phyloP scores from a whole-genome alignment of 2,329 filamentous ascomycete genomes.

The Lasiodiplodia citricola region DNA sequence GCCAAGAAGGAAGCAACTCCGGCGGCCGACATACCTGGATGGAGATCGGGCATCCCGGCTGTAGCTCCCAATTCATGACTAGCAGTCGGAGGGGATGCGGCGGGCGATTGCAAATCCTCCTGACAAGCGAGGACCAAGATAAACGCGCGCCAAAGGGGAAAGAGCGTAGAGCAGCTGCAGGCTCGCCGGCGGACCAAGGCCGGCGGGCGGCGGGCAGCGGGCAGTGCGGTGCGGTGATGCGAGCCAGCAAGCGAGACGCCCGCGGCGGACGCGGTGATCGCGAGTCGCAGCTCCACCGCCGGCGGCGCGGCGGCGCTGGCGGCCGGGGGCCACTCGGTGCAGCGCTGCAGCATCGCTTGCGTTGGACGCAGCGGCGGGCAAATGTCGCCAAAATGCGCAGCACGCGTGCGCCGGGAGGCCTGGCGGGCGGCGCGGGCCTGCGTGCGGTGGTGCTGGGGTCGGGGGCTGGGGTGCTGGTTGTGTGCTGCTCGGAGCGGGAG shows the following conservation, averaged over 20 bases:
- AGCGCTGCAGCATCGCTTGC: slow-evolving; percentile 15
- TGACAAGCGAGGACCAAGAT: slow-evolving; percentile 24
- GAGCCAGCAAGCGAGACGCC: slow-evolving; percentile 21
- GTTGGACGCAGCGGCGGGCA: slow-evolving; percentile 16
- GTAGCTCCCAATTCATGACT: slow-evolving; percentile 21
- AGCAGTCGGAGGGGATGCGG: slow-evolving; percentile 14
- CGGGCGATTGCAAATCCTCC: slow-evolving; percentile 25
- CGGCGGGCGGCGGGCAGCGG: slow-evolving; percentile 9
- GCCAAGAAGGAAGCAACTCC: slow-evolving; percentile 14
- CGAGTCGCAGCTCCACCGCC: slow-evolving; percentile 10
- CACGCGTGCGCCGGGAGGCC: slow-evolving; percentile 18
- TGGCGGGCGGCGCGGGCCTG: slow-evolving; percentile 14
- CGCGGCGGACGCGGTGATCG: slow-evolving; percentile 13
- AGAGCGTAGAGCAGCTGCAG: not conserved
- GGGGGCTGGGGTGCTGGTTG: not conserved
- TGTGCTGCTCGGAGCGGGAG: slow-evolving; percentile 3
- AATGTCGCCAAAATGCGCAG: slow-evolving; percentile 21
- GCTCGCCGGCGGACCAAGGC: not conserved
- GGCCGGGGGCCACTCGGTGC: slow-evolving; percentile 1
- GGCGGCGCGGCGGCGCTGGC: not conserved
- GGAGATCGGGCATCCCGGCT: slow-evolving; percentile 23
- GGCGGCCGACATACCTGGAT: slow-evolving; percentile 22
- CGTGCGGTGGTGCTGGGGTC: not conserved
- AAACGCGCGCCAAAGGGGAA: slow-evolving; percentile 24
- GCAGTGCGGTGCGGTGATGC: slow-evolving; percentile 10